Evolutionary conservation across 2,329 filamentous ascomycete genomes (phyloP).

Genomic region (Metarhizium brunneum): DNA sequence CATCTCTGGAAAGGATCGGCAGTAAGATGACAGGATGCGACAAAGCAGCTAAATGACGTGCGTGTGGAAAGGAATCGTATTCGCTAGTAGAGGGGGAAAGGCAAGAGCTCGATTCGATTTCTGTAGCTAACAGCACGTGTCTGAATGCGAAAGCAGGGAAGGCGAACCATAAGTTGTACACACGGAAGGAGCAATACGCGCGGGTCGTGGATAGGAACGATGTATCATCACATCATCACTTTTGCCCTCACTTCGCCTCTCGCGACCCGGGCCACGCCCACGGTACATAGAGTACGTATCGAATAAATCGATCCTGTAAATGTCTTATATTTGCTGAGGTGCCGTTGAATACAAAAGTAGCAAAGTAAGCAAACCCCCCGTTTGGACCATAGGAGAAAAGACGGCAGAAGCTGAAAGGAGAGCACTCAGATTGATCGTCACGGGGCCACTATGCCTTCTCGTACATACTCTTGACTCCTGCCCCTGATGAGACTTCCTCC

Average conservation of each 20-base stretch:
- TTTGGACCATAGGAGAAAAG: too few relatives aligned
- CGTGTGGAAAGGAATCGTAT: neutral
- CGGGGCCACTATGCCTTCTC: neutral
- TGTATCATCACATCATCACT: too few relatives aligned
- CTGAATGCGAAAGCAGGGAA: neutral
- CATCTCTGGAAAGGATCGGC: neutral
- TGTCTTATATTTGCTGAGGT: too few relatives aligned
- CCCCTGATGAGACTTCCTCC: neutral
- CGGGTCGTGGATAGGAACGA: too few relatives aligned
- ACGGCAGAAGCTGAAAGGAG: too few relatives aligned
- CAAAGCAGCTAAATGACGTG: neutral
- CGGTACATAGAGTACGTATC: too few relatives aligned
- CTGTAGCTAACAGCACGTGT: neutral
- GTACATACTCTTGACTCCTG: constrained; percentile 1
- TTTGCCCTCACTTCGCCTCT: too few relatives aligned
- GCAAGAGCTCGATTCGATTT: neutral
- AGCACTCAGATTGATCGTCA: too few relatives aligned
- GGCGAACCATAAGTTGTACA: neutral
- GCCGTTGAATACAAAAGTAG: too few relatives aligned
- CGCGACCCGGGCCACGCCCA: too few relatives aligned
- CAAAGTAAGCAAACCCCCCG: too few relatives aligned
- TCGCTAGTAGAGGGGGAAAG: neutral
- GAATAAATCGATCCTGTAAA: too few relatives aligned
- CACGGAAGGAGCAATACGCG: neutral
- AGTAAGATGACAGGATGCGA: neutral